Conservation (phyloP, 2,329 filamentous ascomycete species). For the Fusarium anthophilum region DNA sequence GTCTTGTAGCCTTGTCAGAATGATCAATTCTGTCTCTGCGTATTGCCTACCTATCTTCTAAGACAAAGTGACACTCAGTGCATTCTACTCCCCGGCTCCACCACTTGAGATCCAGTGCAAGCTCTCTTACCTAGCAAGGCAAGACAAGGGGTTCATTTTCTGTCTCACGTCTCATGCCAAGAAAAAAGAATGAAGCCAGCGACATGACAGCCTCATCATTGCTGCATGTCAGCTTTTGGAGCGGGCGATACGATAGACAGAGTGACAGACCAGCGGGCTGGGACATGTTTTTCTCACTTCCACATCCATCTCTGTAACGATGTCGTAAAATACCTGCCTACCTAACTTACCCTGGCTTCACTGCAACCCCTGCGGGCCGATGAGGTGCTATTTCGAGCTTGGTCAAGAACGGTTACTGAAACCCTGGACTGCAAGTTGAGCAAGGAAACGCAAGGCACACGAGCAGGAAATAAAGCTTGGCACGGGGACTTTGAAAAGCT, state of each 20-base stretch:
- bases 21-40: not conserved
- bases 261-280: not conserved
- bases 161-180: slow-evolving; percentile 4
- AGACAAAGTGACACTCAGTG: slow-evolving; percentile 10
- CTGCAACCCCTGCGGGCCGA: not conserved
- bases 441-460: slow-evolving; percentile 15
- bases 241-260: not conserved
- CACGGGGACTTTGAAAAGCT: slow-evolving; percentile 10
- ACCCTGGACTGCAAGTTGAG: not conserved
- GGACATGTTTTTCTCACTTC: not conserved
- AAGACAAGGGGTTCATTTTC: not conserved
- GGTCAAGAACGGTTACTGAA: not conserved
- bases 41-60: not conserved
- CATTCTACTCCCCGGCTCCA: not conserved
- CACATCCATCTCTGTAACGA: not conserved
- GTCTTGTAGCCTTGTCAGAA: slow-evolving; percentile 2
- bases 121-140: not conserved
- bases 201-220: slow-evolving; percentile 5
- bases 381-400: slow-evolving; percentile 19
- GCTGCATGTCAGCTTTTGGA: slow-evolving; percentile 9
- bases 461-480: slow-evolving; percentile 19
- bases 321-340: not conserved
- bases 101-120: not conserved
- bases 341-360: not conserved
- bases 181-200: not conserved